Conservation (phyloP, 331 rosid species). For the Quercus phellos region DNA sequence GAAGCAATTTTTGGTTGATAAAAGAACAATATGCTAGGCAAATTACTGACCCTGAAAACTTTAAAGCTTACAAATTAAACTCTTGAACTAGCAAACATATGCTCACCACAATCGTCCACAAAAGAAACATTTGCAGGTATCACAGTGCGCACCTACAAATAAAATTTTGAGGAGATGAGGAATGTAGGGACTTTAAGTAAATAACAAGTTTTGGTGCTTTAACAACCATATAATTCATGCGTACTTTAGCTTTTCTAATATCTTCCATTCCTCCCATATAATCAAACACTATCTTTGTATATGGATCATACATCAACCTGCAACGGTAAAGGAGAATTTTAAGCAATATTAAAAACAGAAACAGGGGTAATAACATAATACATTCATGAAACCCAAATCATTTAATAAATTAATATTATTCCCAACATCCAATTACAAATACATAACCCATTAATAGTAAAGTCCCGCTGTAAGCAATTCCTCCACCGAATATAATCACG, state of each 20-base stretch:
- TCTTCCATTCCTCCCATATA: constrained; percentile 89
- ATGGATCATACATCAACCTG: constrained; percentile 91
- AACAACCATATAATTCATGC: constrained; percentile 29
- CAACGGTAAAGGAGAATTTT: constrained; percentile 10
- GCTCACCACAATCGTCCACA: constrained; percentile 90
- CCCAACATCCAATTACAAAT: not conserved
- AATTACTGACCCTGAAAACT: not conserved
- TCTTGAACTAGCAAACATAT: not conserved
- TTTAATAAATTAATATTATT: not conserved
- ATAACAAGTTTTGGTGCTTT: not conserved
- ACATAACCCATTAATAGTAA: constrained; percentile 82
- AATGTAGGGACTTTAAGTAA: constrained; percentile 21
- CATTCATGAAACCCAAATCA: not conserved
- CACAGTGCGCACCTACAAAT: constrained; percentile 70
- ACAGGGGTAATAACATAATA: not conserved
- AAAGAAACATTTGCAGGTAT: constrained; percentile 67
- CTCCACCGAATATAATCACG: constrained; percentile 76
- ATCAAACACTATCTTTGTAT: constrained; percentile 57
- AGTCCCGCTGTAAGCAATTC: constrained; percentile 77
- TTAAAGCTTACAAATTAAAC: not conserved
- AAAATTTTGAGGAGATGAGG: constrained; percentile 29
- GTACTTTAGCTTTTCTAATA: constrained; percentile 60
- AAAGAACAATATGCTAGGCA: not conserved
- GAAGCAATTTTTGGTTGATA: constrained; percentile 4
- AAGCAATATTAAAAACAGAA: not conserved